Base-by-base conservation (phyloP, 163 green algal species). In the Trebouxiophyceae sp. region DNA sequence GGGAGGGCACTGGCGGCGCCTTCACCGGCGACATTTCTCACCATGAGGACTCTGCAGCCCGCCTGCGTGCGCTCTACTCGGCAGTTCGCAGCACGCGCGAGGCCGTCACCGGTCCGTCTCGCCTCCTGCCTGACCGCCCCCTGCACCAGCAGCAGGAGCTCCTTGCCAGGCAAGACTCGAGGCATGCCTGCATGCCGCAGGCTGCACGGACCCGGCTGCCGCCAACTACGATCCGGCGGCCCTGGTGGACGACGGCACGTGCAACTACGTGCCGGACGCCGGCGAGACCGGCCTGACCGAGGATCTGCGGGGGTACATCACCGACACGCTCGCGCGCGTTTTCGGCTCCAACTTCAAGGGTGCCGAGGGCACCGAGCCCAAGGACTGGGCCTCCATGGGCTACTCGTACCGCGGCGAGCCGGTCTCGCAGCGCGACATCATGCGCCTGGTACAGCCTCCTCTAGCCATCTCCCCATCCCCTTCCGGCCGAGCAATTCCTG, bases 401-500 rank as follows among this genome's bases (percentile, higher is more conserved):
- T 60, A 33, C 5, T 26, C 19, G 1, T 61, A 61, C 62, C 39
- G 8, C n/a, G 62, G 62, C 46, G 46, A 60, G 3, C 16, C 50
- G 6, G 54, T 67, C 29, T 67, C 62, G 7, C 45, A 60, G 46
- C 28, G 62, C 4, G 62, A 67, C 62, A 67, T 67, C 46, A 23
- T 50, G 45, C 62, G 62, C 62, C 46, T 67, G 46, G 62, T 67
- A 22, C 54, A 46, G 23, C 59, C 4, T 55, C 5, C 59, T 8
- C 24, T 23, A 16, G 34, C 12, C 5, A 33, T 39, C 55, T 33
- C 24, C 55, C 24, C 24, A 23, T 23, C 34, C 24, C 23, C 26
- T 57, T 28, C 47, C 16, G 5, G 19, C 23, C 23, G 16, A 20
- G 45, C 23, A 46, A 3, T 65, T 0, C 45, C 44, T 59, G 28